Conservation (phyloP, 495 filamentous ascomycete species). For the Stereocaulon alpinum region DNA sequence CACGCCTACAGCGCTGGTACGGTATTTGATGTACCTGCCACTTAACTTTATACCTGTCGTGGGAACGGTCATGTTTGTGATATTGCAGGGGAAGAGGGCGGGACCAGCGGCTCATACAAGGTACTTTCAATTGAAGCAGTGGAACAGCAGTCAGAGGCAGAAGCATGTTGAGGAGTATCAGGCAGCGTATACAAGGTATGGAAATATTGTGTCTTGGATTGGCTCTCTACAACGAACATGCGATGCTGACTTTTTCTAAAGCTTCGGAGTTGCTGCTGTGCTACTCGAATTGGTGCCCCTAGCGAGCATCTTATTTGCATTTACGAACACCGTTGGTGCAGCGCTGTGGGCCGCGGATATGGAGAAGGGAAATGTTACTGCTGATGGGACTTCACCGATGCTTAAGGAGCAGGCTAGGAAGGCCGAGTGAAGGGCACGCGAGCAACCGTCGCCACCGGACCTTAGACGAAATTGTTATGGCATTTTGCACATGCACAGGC, state of each 20-base stretch:
- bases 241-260: slow-evolving; percentile 24
- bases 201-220: slow-evolving; percentile 25
- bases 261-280: slow-evolving; percentile 67
- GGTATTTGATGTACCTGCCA: slow-evolving; percentile 70
- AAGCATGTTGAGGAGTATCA: slow-evolving; percentile 54
- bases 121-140: slow-evolving; percentile 87
- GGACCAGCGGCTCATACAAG: slow-evolving; percentile 45
- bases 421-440: slow-evolving; percentile 32
- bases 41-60: slow-evolving; percentile 87
- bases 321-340: slow-evolving; percentile 86
- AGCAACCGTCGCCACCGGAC: too few relatives aligned
- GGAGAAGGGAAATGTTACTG: slow-evolving; percentile 43
- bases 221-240: slow-evolving; percentile 16
- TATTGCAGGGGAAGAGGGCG: slow-evolving; percentile 54
- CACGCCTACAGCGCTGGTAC: slow-evolving; percentile 52
- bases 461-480: too few relatives aligned
- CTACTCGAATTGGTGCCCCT: slow-evolving; percentile 78
- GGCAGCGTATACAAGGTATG: slow-evolving; percentile 66
- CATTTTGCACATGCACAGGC: too few relatives aligned
- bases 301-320: slow-evolving; percentile 72
- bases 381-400: slow-evolving; percentile 38
- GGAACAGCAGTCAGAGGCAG: slow-evolving; percentile 48
- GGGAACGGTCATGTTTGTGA: slow-evolving; percentile 68
- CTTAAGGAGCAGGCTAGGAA: slow-evolving; percentile 46
- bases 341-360: slow-evolving; percentile 92